These are phyloP conservation scores for Saprolegnia parasitica DNA, from an alignment of 352 stramenopile species.

Conservation along the genomic window DNA sequence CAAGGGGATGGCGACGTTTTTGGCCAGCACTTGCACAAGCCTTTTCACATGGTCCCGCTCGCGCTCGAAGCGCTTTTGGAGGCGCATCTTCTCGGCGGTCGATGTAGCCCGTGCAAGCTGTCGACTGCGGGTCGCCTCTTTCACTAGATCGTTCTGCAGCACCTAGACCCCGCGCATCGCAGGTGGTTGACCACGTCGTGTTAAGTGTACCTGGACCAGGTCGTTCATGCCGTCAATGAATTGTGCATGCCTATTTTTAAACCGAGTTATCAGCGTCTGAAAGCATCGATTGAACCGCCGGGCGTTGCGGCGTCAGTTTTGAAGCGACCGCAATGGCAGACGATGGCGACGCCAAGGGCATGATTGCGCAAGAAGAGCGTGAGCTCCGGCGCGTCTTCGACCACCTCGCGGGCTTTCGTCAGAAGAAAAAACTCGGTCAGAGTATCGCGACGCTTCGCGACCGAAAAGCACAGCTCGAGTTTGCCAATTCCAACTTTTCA, in stretches of 20 bases:
- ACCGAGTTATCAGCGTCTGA: background rate
- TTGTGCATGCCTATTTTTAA: background rate
- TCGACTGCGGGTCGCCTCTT: background rate
- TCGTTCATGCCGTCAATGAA: background rate
- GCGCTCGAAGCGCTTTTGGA: conserved; percentile 12
- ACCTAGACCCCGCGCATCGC: background rate
- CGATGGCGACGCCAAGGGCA: conserved; percentile 65
- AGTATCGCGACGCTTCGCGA: conserved; percentile 48
- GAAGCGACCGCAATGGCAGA: conserved; percentile 21
- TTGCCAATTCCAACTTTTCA: conserved; percentile 50
- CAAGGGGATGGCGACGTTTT: background rate
- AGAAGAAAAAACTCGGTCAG: conserved; percentile 71
- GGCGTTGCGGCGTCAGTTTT: background rate
- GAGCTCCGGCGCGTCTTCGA: conserved; percentile 94
- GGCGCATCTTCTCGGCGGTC: background rate
- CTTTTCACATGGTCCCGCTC: conserved; percentile 3
- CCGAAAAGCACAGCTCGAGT: conserved; percentile 52
- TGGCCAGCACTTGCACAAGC: conserved; percentile 6
- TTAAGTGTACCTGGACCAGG: background rate
- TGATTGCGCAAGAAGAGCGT: conserved; percentile 93
- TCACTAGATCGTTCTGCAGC: background rate
- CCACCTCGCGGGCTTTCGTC: conserved; percentile 86
- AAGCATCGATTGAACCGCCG: background rate
- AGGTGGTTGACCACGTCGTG: background rate
- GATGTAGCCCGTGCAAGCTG: background rate